Base-by-base conservation (phyloP, 768 basidiomycete genomes). In the Lactifluus piperatus region DNA sequence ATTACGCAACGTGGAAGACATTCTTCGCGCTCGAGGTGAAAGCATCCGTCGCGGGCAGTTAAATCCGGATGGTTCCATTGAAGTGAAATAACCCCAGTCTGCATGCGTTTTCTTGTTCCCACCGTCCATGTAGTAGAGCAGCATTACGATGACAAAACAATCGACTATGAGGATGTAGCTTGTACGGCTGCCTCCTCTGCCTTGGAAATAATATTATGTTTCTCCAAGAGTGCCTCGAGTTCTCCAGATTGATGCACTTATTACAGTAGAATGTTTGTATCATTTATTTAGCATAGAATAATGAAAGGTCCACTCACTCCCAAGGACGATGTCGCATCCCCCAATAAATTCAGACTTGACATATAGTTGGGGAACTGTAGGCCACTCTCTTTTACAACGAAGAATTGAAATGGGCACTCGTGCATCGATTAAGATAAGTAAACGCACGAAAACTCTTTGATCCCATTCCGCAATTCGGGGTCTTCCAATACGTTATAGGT, bases 221-320 rank as follows among this genome's bases (percentile, higher is more conserved):
- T 83, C 64, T 81, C 81, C 22, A 97, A 76, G 5, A 97, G 77
- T 26, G 80, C 79, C 68, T 95, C 92, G 8, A 99, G 79, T 73
- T 97, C 94, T 55, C 95, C 95, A 7, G 84, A 88, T 75, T 95
- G 92, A 71, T 97, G 95, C 95, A 99, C 93, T n/a, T 94, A 64
- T 39, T 14, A 44, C 41, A 20, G 32, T 34, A 46, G 55, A 24
- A 54, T 30, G 32, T 57, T 29, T 51, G 54, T 55, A 59, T 56
- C 39, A 36, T 8, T 32, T 20, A 24, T 29, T 18, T 37, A 14
- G n/a, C 14, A 51, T 48, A 51, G 29, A 41, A 52, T 34, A 54
- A 55, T 49, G 32, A 61, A 52, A 24, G 44, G 58, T 22, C 30
- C 51, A 83, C 92, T 74, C 68, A 94, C 92, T 97, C 64, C 83